Conservation (phyloP, 805 yeast species). For the Pichia scutulata region DNA sequence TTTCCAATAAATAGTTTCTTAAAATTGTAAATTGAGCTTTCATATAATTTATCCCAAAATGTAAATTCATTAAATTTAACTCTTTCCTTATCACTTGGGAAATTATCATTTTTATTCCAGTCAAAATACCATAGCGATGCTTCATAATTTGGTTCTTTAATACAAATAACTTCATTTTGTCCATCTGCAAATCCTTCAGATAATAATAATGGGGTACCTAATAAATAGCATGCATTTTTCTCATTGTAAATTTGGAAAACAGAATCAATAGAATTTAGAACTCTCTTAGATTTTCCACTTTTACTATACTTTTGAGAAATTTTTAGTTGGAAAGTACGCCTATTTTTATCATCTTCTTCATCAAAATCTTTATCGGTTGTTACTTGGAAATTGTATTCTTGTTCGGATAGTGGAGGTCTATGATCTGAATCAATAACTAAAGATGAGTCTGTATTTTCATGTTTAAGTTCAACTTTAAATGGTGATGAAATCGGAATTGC, state of each 20-base stretch:
- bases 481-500: slow-evolving; percentile 35
- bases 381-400: slow-evolving; percentile 83
- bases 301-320: slow-evolving; percentile 34
- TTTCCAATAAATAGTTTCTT: slow-evolving; percentile 23
- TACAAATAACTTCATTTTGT: slow-evolving; percentile 86
- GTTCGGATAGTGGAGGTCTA: slow-evolving; percentile 85
- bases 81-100: slow-evolving; percentile 27
- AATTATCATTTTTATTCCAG: slow-evolving; percentile 47
- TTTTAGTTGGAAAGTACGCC: slow-evolving; percentile 63
- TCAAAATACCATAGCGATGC: slow-evolving; percentile 75
- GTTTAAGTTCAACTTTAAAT: slow-evolving; percentile 58
- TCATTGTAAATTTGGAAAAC: slow-evolving; percentile 62
- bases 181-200: slow-evolving; percentile 63
- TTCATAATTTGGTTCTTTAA: slow-evolving; percentile 59
- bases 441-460: slow-evolving; percentile 57
- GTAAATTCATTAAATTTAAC: slow-evolving; percentile 28
- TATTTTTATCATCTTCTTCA: slow-evolving; percentile 22
- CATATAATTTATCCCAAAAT: slow-evolving; percentile 45
- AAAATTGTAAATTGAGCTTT: slow-evolving; percentile 52
- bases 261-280: slow-evolving; percentile 52
- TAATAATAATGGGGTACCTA: slow-evolving; percentile 64
- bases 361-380: slow-evolving; percentile 25
- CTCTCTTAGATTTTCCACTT: slow-evolving; percentile 27
- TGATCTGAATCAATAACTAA: slow-evolving; percentile 54
- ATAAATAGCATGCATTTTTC: slow-evolving; percentile 59